Evolutionary conservation across 2,329 filamentous ascomycete genomes (phyloP).

Genomic region (Verticillium klebahnii): DNA sequence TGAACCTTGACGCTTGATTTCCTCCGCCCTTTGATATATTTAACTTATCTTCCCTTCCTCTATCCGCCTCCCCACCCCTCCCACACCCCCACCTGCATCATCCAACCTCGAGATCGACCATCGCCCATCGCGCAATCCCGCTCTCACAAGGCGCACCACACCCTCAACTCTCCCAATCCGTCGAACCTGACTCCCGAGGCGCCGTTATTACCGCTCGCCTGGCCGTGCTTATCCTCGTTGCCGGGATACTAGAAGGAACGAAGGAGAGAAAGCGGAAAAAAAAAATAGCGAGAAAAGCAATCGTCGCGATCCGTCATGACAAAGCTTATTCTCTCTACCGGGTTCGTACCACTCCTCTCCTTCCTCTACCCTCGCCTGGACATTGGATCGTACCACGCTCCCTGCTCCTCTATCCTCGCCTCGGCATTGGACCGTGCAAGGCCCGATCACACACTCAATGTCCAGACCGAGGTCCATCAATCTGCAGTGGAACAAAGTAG

Average conservation of each 20-base stretch:
- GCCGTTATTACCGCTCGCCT: background rate
- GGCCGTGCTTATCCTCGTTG: background rate
- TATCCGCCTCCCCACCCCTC: no score
- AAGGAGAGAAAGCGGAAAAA: no score
- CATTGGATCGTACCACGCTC: constrained; percentile 13
- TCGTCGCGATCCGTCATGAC: constrained; percentile 44
- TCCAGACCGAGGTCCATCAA: background rate
- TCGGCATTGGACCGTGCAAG: background rate
- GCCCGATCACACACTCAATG: background rate
- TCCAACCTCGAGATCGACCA: background rate
- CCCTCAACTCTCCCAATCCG: background rate
- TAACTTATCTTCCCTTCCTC: background rate
- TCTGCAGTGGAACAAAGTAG: background rate
- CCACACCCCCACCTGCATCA: no score
- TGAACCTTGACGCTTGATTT: background rate
- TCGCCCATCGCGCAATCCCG: constrained; percentile 3
- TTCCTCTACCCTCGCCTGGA: constrained; percentile 12
- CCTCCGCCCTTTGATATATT: background rate
- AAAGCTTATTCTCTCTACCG: constrained; percentile 81
- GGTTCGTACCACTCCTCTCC: constrained; percentile 48
- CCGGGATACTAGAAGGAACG: background rate
- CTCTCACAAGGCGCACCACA: background rate
- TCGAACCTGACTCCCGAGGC: background rate
- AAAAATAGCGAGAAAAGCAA: background rate
- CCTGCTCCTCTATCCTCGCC: constrained; percentile 1